Evolutionary conservation across 2,329 filamentous ascomycete species (phyloP), one percentile per base, ranked within the genome.

Genomic region (Pseudogymnoascus verrucosus): DNA sequence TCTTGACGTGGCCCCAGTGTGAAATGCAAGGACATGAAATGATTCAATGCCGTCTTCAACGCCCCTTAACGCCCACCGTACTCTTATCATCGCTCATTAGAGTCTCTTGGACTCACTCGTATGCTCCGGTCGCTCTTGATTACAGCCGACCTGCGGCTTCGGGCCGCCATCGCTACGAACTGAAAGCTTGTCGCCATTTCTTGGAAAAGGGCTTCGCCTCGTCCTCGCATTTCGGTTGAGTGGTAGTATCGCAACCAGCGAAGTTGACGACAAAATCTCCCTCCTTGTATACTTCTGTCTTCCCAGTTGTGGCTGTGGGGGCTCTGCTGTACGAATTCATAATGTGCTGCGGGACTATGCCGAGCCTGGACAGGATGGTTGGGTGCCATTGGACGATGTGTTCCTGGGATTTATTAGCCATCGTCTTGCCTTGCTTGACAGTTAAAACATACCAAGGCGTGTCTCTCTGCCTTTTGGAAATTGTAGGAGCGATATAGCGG

Each of bases 311-410:
- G 42, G 80, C 74, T 21, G 77, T 76, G 42, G 63, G 26, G 23
- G 70, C 69, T 60, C 70, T 68, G 66, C 82, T 87, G 76, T 97
- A 98, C 0, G 90, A 84, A 72, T 96, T 96, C 74, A 99, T 78
- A 36, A 83, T 80, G 61, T 88, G 84, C 76, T 99, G 95, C 2
- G 93, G 92, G n/a, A 99, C 82, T 21, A 99, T 81, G 1, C 90
- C 93, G 66, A 98, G 79, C 73, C 92, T 95, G 39, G 93, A 91
- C 10, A 99, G 84, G 51, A 99, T 89, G 0, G 95, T 99, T 28
- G 93, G 92, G 74, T 99, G 95, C 96, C 95, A 99, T 80, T 96
- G 93, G 36, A 91, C 86, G 68, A 93, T 89, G 73, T 95, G 90
- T 76, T 93, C 90, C 89, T 93, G 66, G 11, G 26, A 63, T 34